Base-by-base conservation (phyloP, 2,329 filamentous ascomycete species). In the Ambrosiella cleistominuta region DNA sequence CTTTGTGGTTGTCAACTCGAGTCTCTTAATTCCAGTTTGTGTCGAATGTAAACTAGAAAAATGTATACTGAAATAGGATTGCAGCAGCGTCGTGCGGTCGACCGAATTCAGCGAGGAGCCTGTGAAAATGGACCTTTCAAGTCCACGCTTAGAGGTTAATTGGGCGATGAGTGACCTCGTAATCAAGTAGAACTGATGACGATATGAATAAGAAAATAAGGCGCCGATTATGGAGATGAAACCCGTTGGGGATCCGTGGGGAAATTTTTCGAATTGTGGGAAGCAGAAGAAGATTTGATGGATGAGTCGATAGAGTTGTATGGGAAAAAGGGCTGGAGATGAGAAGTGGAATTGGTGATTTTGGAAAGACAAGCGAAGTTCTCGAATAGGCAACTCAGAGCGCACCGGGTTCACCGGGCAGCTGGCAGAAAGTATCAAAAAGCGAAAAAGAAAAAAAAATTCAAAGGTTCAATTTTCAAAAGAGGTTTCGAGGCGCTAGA, bases 371-470 rank as follows among this genome's bases (percentile, higher is more conserved):
- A 56, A 56, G 36, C 36, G 13, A 50, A 57, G 44, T 51, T 51
- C 57, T 56, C 36, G 11, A 44, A 50, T 57, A 19, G 58, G 55
- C 40, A 60, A 55, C 35, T 57, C 50, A 37, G 58, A 60, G 51
- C 58, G 56, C 55, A 56, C 38, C 37, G 35, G 17, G 38, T 15
- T 17, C 8, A 15, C 44, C n/a, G 44, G 11, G 13, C 19, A 47
- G 44, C 13, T 47, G 27, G 27, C 27, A 27, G 3, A 27, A 27
- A 27, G 27, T 27, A 2, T 27, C 27, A 27, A 27, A 27, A 5
- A 27, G 27, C 3, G 2, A 27, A 4, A 27, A 27, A 27, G 4
- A 27, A 27, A 27, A 27, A 27, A 27, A 27, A 27, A 19, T 19
- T 3, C 27, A 27, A 27, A 27, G 27, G 27, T 27, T 27, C 27